Conservation (phyloP, 306 rosid genomes). For the Vigna hirtella region DNA sequence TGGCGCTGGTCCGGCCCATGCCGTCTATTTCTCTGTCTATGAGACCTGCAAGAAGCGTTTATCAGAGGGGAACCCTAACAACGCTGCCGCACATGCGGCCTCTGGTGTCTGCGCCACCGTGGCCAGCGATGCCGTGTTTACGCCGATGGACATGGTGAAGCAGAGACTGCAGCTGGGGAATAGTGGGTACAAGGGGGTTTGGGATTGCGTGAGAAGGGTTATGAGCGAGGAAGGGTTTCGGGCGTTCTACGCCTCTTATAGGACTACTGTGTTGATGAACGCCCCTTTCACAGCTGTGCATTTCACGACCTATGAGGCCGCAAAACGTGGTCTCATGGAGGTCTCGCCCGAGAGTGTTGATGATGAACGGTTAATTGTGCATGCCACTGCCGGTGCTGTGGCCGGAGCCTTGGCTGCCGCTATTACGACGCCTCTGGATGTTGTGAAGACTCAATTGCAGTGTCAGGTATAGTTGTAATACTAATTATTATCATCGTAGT, state of each 20-base stretch:
- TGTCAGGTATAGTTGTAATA: conserved; percentile 62
- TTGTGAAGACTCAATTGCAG: conserved; percentile 82
- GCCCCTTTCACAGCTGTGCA: conserved; percentile 86
- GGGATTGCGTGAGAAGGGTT: conserved; percentile 75
- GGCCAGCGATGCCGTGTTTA: conserved; percentile 78
- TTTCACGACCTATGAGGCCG: conserved; percentile 71
- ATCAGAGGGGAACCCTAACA: conserved; percentile 59
- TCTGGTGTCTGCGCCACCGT: conserved; percentile 84
- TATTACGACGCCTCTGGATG: conserved; percentile 81
- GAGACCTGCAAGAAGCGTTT: conserved; percentile 70
- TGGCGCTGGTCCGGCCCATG: conserved; percentile 96
- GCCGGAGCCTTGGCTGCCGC: conserved; percentile 81
- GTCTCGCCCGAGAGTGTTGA: conserved; percentile 63
- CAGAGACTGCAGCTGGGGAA: conserved; percentile 83
- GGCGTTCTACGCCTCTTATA: conserved; percentile 80
- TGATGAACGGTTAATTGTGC: conserved; percentile 68
- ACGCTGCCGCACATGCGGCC: conserved; percentile 64
- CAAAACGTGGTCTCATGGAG: conserved; percentile 60
- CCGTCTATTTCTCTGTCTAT: conserved; percentile 78
- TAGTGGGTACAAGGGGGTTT: conserved; percentile 75
- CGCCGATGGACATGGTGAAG: conserved; percentile 96
- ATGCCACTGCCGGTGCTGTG: conserved; percentile 83
- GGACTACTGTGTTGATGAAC: conserved; percentile 85
- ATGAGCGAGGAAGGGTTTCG: conserved; percentile 72
- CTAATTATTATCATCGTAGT: background rate